Base-by-base conservation (phyloP, 2,329 filamentous ascomycete species). In the Bipolaris gigantea region DNA sequence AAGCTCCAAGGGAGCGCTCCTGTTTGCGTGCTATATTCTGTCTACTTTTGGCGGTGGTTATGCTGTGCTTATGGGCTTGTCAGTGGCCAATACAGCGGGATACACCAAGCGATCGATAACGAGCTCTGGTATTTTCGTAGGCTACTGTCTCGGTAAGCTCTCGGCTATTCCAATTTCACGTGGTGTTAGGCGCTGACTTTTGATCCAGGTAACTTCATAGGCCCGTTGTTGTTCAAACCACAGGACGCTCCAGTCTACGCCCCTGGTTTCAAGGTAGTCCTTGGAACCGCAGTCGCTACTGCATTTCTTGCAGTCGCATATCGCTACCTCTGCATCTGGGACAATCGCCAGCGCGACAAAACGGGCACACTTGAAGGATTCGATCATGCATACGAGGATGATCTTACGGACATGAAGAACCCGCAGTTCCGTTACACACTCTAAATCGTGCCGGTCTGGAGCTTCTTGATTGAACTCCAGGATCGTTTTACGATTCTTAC, bases 381-480 rank as follows among this genome's bases (percentile, higher is more conserved):
- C 42, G 80, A 82, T 41, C 75, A 82, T 61, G 80, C 80, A 0
- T 82, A 80, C 52, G 78, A 82, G 46, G 80, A 83, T 63, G 79
- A 81, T 56, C 68, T 81, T 38, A 82, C 79, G 5, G 79, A 82
- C 60, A 41, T 57, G 36, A 59, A 62, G 56, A 64, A 62, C 16
- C 59, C 62, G 9, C 63, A 64, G 33, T 66, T 66, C 42, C 48
- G 63, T 30, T 66, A 64, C 25, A 64, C 51, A 9, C 52, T 64
- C n/a, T 43, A 27, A 43, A 27, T 2, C 5, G 13, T 13, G 2
- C 3, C 6, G 9, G 15, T 2, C 38, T n/a, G 2, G 1, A 9
- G 2, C 19, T 40, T n/a, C 6, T 21, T 25, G 8, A 18, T 7
- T 8, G 36, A 8, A 13, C 13, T 4, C 15, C 11, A 5, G 13